Base-by-base conservation (phyloP, 2,329 filamentous ascomycete species). In the Colletotrichum incanum region DNA sequence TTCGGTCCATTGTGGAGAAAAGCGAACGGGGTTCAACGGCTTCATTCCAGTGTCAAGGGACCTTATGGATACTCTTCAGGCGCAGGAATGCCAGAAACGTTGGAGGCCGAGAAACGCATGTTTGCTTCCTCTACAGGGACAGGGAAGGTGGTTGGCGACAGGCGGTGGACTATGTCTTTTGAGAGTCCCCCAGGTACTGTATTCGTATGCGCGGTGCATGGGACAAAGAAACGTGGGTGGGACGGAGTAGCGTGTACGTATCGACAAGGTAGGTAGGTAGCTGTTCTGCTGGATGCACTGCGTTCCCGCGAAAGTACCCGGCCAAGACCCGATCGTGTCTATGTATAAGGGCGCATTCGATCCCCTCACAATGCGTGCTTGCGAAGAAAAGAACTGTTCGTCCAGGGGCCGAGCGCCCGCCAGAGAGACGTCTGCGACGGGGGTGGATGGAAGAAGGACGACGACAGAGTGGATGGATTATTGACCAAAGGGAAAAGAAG, bases 11-110 rank as follows among this genome's bases (percentile, higher is more conserved):
- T 23, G 43, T 63, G 37, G 34, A 47, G 65, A 41, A 43, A 20
- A 47, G 45, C 28, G 65, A n/a, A 50, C 23, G n/a, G n/a, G 31
- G 52, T 43, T 68, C 45, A 72, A 72, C 69, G 69, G 69, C 59
- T 58, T 43, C 37, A 47, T 69, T 55, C 65, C 45, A 45, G 66
- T 26, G 31, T 50, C 26, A 26, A 49, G 47, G 23, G 37, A 28
- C 18, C 28, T 39, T 26, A 37, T 49, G 59, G 31, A 62, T 23
- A 34, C n/a, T 56, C 37, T 39, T 34, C 52, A 50, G 47, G 41
- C 56, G 31, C 28, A 62, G 56, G 68, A 71, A 71, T 67, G 49
- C 68, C 14, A 55, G 41, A 67, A 62, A 67, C 64, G 64, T 56
- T 56, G 54, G 50, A 45, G 28, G 68, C 68, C 64, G 55, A 67